phyloP scores from a whole-genome alignment of 352 stramenopile genomes.

The Peronospora destructor region DNA sequence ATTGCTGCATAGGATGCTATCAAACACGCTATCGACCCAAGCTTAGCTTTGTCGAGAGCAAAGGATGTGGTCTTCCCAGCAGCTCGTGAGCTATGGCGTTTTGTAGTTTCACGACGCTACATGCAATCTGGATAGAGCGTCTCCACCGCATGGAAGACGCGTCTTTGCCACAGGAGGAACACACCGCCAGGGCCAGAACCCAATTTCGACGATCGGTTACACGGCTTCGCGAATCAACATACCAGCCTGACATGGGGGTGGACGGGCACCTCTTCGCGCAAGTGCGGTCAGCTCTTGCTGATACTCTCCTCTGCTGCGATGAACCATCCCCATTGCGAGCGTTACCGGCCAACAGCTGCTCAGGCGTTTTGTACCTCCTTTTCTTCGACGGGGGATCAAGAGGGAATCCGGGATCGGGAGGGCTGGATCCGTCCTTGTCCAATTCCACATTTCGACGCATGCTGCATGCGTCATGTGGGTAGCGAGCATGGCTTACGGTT shows the following conservation, averaged over 20 bases:
- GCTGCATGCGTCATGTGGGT: no score
- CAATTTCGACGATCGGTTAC: neutral
- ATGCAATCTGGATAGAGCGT: neutral
- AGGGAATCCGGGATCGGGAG: no score
- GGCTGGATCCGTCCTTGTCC: no score
- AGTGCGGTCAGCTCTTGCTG: slow-evolving; percentile 1
- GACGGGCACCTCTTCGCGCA: neutral
- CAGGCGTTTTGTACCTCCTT: neutral
- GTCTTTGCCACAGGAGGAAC: neutral
- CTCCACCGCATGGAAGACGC: neutral
- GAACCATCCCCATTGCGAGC: neutral
- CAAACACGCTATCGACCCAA: neutral
- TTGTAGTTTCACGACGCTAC: neutral
- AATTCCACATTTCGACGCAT: no score
- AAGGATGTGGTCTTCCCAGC: neutral
- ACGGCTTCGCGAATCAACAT: slow-evolving; percentile 1
- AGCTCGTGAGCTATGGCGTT: neutral
- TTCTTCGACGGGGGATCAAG: no score
- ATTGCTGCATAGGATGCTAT: neutral
- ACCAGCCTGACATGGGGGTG: neutral
- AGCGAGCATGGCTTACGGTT: no score
- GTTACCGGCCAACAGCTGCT: neutral
- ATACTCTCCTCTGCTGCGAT: neutral
- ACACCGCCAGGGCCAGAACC: neutral
- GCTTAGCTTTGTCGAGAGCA: neutral